Evolutionary conservation across 2,329 filamentous ascomycete species (phyloP).

Genomic region (Talaromyces marneffei): DNA sequence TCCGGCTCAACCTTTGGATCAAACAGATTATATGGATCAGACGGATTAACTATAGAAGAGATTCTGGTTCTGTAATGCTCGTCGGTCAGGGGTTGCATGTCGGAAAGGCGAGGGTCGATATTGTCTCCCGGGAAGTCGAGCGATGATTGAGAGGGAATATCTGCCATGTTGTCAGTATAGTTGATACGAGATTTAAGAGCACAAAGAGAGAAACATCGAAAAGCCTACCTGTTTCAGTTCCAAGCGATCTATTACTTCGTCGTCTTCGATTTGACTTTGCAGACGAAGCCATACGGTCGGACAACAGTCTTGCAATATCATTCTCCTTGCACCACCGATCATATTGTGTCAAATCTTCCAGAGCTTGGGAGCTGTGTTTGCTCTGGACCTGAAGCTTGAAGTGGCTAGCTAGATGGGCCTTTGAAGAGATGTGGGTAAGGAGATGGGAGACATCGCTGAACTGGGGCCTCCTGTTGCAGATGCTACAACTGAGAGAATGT

Average conservation of each 20-base stretch:
- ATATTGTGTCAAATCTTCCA: conserved; percentile 59
- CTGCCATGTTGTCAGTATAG: neutral
- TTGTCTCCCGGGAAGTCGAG: conserved; percentile 6
- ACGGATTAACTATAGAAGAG: neutral
- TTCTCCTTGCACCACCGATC: conserved; percentile 72
- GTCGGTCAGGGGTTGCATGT: neutral
- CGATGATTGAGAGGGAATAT: neutral
- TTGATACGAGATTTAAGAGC: neutral
- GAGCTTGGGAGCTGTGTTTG: conserved; percentile 61
- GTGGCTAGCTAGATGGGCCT: conserved; percentile 79
- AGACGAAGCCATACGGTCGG: conserved; percentile 69
- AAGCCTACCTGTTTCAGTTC: neutral
- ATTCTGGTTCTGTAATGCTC: neutral
- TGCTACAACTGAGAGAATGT: conserved; percentile 70
- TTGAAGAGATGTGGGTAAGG: conserved; percentile 86
- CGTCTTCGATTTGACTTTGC: conserved; percentile 65
- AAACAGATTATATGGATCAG: neutral
- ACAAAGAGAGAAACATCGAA: neutral
- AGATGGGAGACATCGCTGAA: conserved; percentile 92
- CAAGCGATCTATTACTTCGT: conserved; percentile 21
- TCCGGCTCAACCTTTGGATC: conserved; percentile 4
- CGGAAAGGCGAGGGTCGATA: conserved; percentile 13
- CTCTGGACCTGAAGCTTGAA: conserved; percentile 74
- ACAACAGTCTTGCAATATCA: conserved; percentile 65
- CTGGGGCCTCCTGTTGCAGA: conserved; percentile 71